A percentile compares a stretch with the other conserved stretches of the same genome.
phyloP scores from a whole-genome alignment of 2,329 filamentous ascomycete genomes.

The Aureobasidium leucospermi region DNA sequence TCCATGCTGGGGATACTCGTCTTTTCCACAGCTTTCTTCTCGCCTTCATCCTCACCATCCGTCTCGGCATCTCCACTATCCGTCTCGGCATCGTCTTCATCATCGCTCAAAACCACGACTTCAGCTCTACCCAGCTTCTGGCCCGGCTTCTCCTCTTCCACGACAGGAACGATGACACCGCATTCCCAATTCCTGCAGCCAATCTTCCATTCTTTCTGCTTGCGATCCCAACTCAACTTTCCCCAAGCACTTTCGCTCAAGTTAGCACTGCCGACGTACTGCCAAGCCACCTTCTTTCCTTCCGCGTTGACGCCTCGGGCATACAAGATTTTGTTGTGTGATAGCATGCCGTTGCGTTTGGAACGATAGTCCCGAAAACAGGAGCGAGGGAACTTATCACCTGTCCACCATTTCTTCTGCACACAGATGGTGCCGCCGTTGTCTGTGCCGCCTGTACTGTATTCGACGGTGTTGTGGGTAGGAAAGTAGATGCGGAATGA shows the following conservation, averaged over 20 bases:
- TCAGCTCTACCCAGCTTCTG: neutral
- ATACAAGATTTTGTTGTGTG: conserved; percentile 67
- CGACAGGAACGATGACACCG: conserved; percentile 67
- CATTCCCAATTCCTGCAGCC: conserved; percentile 94
- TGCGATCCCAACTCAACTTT: conserved; percentile 62
- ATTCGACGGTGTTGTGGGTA: conserved; percentile 52
- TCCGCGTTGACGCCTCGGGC: conserved; percentile 37
- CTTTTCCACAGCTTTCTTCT: neutral
- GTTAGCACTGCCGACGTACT: conserved; percentile 86
- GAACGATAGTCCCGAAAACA: conserved; percentile 72
- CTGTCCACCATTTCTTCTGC: conserved; percentile 63
- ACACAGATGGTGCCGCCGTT: conserved; percentile 77
- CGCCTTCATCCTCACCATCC: conserved; percentile 1
- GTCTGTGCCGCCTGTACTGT: conserved; percentile 28
- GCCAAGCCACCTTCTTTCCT: conserved; percentile 53
- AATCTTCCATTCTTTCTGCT: conserved; percentile 58
- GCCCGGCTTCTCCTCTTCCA: neutral
- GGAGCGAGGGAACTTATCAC: conserved; percentile 59
- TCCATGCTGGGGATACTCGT: conserved; percentile 18
- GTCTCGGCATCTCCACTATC: conserved; percentile 4
- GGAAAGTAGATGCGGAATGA: conserved; percentile 75
- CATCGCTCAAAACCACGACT: neutral
- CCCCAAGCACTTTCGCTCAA: conserved; percentile 94
- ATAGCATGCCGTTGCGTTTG: conserved; percentile 61
- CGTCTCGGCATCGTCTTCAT: neutral